Evolutionary conservation across 371 early-diverging fungal species (phyloP).

Genomic region (Fennellomyces sp.): DNA sequence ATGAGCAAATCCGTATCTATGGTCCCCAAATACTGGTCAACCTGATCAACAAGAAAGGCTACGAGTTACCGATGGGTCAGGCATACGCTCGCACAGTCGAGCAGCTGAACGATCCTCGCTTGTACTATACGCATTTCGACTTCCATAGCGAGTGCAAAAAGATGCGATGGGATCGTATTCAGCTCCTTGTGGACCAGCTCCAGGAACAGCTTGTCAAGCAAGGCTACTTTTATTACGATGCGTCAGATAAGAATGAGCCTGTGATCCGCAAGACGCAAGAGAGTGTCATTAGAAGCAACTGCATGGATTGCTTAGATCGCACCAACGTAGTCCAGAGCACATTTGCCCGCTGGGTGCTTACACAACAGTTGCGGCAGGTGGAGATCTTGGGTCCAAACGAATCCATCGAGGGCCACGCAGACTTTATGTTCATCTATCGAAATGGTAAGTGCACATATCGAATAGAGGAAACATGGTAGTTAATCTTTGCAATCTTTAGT

Average conservation of each 20-base stretch:
- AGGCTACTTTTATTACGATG: slow-evolving; percentile 37
- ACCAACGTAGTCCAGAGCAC: slow-evolving; percentile 98
- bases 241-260: slow-evolving; percentile 4
- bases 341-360: slow-evolving; percentile 74
- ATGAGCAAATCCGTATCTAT: slow-evolving; percentile 70
- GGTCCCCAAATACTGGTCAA: slow-evolving; percentile 86
- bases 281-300: slow-evolving; percentile 96
- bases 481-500: slow-evolving; percentile 45
- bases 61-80: slow-evolving; percentile 84
- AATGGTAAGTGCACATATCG: slow-evolving; percentile 38
- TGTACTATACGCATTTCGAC: slow-evolving; percentile 91
- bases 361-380: slow-evolving; percentile 65
- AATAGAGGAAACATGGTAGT: background rate
- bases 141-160: slow-evolving; percentile 95
- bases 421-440: slow-evolving; percentile 43
- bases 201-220: slow-evolving; percentile 68
- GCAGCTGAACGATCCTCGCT: slow-evolving; percentile 60
- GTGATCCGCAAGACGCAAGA: slow-evolving; percentile 61
- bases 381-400: slow-evolving; percentile 66
- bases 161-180: slow-evolving; percentile 87
- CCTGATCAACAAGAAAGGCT: slow-evolving; percentile 89
- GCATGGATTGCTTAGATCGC: slow-evolving; percentile 99
- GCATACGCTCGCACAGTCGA: slow-evolving; percentile 74
- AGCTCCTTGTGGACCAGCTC: slow-evolving; percentile 73
- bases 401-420: slow-evolving; percentile 54